Evolutionary conservation across 108 stramenopile genomes (phyloP).

Genomic region (Pseudonitzschia multiseries): DNA sequence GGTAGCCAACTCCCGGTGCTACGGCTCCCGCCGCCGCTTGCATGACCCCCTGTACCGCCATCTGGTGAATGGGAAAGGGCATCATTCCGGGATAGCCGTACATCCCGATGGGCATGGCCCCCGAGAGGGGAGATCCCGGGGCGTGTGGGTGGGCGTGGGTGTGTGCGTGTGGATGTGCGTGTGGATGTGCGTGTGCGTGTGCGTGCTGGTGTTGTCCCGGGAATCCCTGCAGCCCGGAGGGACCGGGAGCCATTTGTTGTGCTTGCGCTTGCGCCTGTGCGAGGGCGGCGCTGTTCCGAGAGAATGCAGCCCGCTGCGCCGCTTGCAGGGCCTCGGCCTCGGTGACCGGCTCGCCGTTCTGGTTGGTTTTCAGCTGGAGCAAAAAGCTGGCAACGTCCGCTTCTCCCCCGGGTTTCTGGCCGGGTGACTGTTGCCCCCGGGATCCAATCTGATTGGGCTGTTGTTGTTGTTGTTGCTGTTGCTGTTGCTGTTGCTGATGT

Average conservation of each 20-base stretch:
- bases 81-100: neutral
- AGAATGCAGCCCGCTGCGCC: neutral
- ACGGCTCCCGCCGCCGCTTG: no score
- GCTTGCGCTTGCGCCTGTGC: no score
- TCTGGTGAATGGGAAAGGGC: neutral
- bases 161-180: no score
- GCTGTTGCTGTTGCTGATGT: neutral
- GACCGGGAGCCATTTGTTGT: neutral
- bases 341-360: neutral
- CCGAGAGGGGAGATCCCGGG: no score
- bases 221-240: neutral
- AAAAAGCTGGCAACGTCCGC: constrained; percentile 33
- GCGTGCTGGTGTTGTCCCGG: neutral
- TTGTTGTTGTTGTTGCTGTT: neutral
- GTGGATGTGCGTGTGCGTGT: no score
- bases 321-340: neutral
- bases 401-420: constrained; percentile 19
- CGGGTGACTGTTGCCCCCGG: neutral
- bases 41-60: no score
- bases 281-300: no score
- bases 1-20: no score
- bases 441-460: neutral
- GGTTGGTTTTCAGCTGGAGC: constrained; percentile 28
- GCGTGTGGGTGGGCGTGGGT: no score
- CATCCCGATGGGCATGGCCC: neutral